Conservation (phyloP, 148 eudicot species). For the Cornus florida region DNA sequence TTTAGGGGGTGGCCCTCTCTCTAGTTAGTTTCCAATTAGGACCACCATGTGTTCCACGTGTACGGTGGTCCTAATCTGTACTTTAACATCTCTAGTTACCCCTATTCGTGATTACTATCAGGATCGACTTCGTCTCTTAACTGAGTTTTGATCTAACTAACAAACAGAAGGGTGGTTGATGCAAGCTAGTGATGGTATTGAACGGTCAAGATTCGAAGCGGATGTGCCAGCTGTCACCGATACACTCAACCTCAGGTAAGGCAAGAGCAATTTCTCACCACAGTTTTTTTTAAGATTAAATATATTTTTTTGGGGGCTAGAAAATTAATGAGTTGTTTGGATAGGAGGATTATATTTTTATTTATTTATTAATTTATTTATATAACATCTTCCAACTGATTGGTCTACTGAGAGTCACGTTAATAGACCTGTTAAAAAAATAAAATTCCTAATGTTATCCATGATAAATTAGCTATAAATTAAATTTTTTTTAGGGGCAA, state of each 20-base stretch:
- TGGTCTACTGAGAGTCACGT: too few relatives aligned
- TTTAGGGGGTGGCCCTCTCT: not conserved
- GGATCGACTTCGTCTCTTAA: not conserved
- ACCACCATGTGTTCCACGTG: constrained; percentile 1
- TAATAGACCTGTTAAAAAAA: too few relatives aligned
- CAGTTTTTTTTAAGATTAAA: too few relatives aligned
- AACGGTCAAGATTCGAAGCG: constrained; percentile 29
- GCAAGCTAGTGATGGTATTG: constrained; percentile 27
- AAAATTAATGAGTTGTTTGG: too few relatives aligned
- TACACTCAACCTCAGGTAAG: constrained; percentile 46
- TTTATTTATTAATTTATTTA: too few relatives aligned
- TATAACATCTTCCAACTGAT: too few relatives aligned
- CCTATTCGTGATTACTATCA: not conserved
- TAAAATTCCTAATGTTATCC: too few relatives aligned
- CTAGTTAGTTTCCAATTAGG: not conserved
- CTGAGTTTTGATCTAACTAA: not conserved
- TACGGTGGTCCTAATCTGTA: not conserved
- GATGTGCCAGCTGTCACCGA: not conserved
- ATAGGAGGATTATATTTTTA: too few relatives aligned
- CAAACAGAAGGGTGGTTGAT: constrained; percentile 44
- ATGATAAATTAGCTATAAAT: too few relatives aligned
- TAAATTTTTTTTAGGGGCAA: too few relatives aligned
- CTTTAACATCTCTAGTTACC: not conserved
- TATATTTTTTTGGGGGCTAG: too few relatives aligned
- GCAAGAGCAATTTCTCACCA: constrained; percentile 4